phyloP scores from a whole-genome alignment of 2,329 filamentous ascomycete genomes.

The Cercospora sojina region DNA sequence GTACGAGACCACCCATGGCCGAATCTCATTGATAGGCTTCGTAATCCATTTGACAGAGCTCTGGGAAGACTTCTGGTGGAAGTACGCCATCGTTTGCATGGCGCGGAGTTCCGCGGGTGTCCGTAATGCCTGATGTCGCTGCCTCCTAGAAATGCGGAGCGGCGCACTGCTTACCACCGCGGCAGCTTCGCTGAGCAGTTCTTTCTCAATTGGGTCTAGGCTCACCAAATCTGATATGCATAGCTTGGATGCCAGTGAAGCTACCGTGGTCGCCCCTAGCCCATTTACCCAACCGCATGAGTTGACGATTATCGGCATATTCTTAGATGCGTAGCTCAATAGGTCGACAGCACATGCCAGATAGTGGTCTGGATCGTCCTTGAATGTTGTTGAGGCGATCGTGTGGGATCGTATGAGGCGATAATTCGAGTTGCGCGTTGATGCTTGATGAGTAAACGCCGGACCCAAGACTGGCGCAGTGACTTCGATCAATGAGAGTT shows the following conservation, averaged over 20 bases:
- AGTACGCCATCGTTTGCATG: constrained; percentile 80
- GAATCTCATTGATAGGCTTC: constrained; percentile 55
- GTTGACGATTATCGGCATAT: constrained; percentile 66
- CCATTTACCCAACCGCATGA: constrained; percentile 73
- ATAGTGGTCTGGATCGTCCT: constrained; percentile 66
- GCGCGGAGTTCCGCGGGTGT: constrained; percentile 65
- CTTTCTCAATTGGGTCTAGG: constrained; percentile 64
- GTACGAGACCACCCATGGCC: constrained; percentile 65
- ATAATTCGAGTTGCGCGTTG: constrained; percentile 28
- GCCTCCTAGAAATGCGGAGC: constrained; percentile 59
- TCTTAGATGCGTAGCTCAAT: constrained; percentile 52
- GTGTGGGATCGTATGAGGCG: constrained; percentile 62
- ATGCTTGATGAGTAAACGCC: constrained; percentile 62
- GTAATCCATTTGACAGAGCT: constrained; percentile 48
- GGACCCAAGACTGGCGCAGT: constrained; percentile 62
- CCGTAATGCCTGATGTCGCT: constrained; percentile 55
- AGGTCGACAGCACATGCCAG: constrained; percentile 64
- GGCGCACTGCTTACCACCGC: constrained; percentile 34
- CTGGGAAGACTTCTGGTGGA: constrained; percentile 51
- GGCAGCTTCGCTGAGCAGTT: constrained; percentile 38
- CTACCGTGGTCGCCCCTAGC: constrained; percentile 65
- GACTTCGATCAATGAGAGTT: constrained; percentile 65
- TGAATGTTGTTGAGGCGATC: constrained; percentile 64
- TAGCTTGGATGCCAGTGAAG: constrained; percentile 55
- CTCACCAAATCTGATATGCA: constrained; percentile 65